Evolutionary conservation across 768 basidiomycete genomes (phyloP), one percentile per base, ranked within the genome.

Genomic region (Xerocomellus dryophilus): DNA sequence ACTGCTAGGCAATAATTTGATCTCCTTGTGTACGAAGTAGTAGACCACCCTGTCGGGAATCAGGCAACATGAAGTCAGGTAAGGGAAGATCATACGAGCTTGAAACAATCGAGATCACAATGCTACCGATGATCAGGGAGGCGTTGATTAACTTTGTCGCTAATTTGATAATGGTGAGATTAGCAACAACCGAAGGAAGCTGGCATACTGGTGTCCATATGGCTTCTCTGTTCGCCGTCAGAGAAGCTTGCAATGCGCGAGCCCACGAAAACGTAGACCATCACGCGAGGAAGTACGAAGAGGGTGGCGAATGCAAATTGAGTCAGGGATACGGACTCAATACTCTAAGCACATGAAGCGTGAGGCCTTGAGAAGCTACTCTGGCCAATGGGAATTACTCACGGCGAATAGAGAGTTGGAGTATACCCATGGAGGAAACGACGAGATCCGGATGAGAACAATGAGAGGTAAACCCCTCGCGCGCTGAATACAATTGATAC

Each of bases 381-480:
- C 48, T 34, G 34, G 44, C 34, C 15, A 34, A 50, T 23, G 9
- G 23, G 14, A 44, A 47, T 56, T 34, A 75, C 85, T 72, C 60
- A 88, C 88, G 21, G 88, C 84, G 62, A 90, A 90, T 18, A 93
- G 74, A 0, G 84, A 74, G 54, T 91, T 93, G n/a, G 85, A 83
- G 63, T 92, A 94, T 0, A 88, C 86, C 88, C 90, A 93, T 3
- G 92, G 90, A 43, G 90, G 90, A 67, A 94, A 82, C 5, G 92
- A 85, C 4, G 88, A 91, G 20, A 90, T 67, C 14, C 91, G 84
- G 56, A 93, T 86, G 43, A 94, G 78, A 59, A 91, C 80, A 38
- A 94, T 88, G 21, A 93, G 73, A n/a, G 85, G 85, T 17, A 93
- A 73, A 17, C 92, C 92, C 67, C 86, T 89, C 15, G 83, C 81